Evolutionary conservation across 2,329 filamentous ascomycete genomes (phyloP).

Genomic region (Talaromyces sp.): DNA sequence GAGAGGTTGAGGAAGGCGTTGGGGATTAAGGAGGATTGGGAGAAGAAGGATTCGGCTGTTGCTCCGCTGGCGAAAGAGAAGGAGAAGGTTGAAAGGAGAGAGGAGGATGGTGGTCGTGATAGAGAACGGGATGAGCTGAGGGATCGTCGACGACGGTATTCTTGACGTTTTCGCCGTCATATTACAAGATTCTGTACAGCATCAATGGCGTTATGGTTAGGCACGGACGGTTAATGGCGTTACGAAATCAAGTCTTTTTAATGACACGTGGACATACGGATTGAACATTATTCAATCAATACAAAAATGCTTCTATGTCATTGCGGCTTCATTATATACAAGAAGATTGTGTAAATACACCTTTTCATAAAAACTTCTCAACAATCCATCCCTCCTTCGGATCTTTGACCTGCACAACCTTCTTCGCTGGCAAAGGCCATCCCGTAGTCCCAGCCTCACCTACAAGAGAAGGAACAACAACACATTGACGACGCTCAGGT

Average conservation of each 20-base stretch:
- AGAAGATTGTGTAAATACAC: not conserved
- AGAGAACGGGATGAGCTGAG: slow-evolving; percentile 2
- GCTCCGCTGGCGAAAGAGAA: slow-evolving; percentile 18
- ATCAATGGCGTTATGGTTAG: slow-evolving; percentile 13
- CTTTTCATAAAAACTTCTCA: slow-evolving; percentile 50
- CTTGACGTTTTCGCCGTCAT: not conserved
- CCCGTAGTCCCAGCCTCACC: slow-evolving; percentile 67
- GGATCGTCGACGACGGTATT: not conserved
- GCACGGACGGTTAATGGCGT: not conserved
- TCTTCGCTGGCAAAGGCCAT: slow-evolving; percentile 83
- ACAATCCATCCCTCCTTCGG: slow-evolving; percentile 72
- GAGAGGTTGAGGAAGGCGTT: slow-evolving; percentile 82
- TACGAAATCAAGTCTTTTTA: not conserved
- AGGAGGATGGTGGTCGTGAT: slow-evolving; percentile 7
- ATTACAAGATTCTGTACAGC: not conserved
- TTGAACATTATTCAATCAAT: not conserved
- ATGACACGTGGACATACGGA: not conserved
- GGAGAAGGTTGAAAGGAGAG: slow-evolving; percentile 23
- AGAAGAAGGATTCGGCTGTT: slow-evolving; percentile 43
- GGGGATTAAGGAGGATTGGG: slow-evolving; percentile 85
- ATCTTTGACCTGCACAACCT: slow-evolving; percentile 76
- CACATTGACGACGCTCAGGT: slow-evolving; percentile 66
- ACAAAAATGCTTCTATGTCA: not conserved
- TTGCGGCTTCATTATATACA: slow-evolving; percentile 8
- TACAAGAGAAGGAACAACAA: slow-evolving; percentile 76